Conservation (phyloP, 257 asterid genomes). For the Nicotiana knightiana region DNA sequence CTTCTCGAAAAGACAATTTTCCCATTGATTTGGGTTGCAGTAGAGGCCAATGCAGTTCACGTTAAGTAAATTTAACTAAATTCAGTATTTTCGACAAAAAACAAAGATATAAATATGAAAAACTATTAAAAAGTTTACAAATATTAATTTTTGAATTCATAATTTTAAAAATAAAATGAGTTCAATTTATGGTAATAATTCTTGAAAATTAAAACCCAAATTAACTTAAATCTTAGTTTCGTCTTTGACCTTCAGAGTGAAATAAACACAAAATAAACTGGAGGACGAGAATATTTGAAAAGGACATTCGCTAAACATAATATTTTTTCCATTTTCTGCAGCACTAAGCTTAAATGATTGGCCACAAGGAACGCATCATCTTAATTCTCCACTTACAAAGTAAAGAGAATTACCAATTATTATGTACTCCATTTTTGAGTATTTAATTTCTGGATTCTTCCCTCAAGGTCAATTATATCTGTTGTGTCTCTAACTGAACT, state of each 20-base stretch:
- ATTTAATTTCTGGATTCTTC: neutral
- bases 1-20: neutral
- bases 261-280: neutral
- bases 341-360: constrained; percentile 10
- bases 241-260: neutral
- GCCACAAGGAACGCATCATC: constrained; percentile 34
- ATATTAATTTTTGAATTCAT: neutral
- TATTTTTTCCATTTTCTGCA: neutral
- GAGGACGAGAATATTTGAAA: neutral
- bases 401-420: neutral
- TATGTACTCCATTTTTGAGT: neutral
- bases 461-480: neutral
- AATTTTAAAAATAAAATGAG: neutral
- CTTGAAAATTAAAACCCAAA: neutral
- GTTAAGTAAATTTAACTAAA: no score
- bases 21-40: neutral
- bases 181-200: neutral
- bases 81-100: no score
- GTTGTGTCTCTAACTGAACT: neutral
- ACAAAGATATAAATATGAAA: no score
- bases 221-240: neutral
- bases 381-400: constrained; percentile 15
- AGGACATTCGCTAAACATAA: neutral
- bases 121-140: neutral
- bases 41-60: neutral